Conservation (phyloP, 805 yeast genomes). For the Starmerella gropengiesseri region DNA sequence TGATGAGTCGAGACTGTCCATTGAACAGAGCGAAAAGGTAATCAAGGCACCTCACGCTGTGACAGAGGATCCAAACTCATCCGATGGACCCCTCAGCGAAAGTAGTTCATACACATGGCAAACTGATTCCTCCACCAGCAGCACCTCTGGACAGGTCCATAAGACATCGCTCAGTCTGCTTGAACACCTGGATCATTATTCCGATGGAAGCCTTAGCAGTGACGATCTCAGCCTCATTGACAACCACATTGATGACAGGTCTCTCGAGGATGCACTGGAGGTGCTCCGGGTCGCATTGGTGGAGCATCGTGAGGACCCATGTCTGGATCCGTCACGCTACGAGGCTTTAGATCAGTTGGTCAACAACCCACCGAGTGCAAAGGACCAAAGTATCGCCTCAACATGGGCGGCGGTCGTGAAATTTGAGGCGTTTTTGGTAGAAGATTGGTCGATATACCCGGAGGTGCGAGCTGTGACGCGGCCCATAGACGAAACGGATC, state of each 20-base stretch:
- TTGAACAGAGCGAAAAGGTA: too few relatives aligned
- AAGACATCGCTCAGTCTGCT: background rate
- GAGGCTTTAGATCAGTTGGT: slow-evolving; percentile 29
- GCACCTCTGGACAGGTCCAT: too few relatives aligned
- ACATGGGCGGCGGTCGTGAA: slow-evolving; percentile 21
- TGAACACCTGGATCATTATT: background rate
- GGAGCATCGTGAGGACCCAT: slow-evolving; percentile 40
- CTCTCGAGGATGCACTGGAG: slow-evolving; percentile 33
- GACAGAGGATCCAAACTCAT: too few relatives aligned
- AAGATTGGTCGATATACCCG: slow-evolving; percentile 44
- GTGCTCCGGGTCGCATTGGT: slow-evolving; percentile 34
- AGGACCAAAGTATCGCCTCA: slow-evolving; percentile 22
- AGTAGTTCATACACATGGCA: too few relatives aligned
- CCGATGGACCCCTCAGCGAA: too few relatives aligned
- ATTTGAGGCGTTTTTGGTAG: slow-evolving; percentile 36
- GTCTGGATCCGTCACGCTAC: slow-evolving; percentile 35
- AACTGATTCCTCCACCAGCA: too few relatives aligned
- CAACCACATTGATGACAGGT: slow-evolving; percentile 23
- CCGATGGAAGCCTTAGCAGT: slow-evolving; percentile 3
- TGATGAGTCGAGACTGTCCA: too few relatives aligned
- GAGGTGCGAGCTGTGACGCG: slow-evolving; percentile 50
- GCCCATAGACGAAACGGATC: slow-evolving; percentile 36
- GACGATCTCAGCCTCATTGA: slow-evolving; percentile 11
- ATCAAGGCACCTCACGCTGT: too few relatives aligned
- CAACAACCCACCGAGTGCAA: background rate